Evolutionary conservation across 176 grass and related monocot genomes (phyloP), one percentile per base, ranked within the genome.

Genomic region (Cenchrus americanus): DNA sequence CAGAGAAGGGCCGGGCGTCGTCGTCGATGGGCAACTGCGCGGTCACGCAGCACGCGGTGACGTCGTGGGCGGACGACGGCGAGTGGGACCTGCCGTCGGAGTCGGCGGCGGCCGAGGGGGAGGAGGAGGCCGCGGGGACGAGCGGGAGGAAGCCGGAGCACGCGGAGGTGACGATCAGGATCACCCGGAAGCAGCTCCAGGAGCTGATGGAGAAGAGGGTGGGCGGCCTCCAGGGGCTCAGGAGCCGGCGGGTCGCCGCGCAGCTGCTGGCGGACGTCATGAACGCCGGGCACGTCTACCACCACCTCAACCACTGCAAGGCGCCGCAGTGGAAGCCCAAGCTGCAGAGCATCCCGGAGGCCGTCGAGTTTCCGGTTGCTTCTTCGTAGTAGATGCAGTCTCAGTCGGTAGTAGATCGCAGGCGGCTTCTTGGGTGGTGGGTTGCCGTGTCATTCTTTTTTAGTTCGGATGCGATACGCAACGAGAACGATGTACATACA

Each of bases 291-390:
- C 61, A 79, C 73, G 87, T 94, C 15, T 76, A 71, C 85, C 83
- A 87, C 84, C 58, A 47, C 2, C 34, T 37, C 34, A 37, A 37
- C 34, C 83, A 75, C 65, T 80, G 82, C 61, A 74, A 47, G 58
- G 62, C 64, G 78, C 49, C 78, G 75, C 87, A 90, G 10, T 92
- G 92, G 92, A 86, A 67, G 59, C 92, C 87, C 68, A 52, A 62
- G 0, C 81, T 94, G 58, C 87, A 85, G 51, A 94, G 90, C 85
- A 94, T 94, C 40, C 92, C 92, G 44, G 90, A 94, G 81, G 81
- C 71, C 7, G 72, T 79, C 8, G 90, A 94, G 76, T 64, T 37
- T 4, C 34, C 34, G 34, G 34, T 43, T 15, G 65, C 67, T 71
- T 61, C 41, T n/a, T n/a, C 3, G 54, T 4, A 2, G 40, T 4